phyloP scores from a whole-genome alignment of 345 rosid genomes.

The Populus ilicifolia region DNA sequence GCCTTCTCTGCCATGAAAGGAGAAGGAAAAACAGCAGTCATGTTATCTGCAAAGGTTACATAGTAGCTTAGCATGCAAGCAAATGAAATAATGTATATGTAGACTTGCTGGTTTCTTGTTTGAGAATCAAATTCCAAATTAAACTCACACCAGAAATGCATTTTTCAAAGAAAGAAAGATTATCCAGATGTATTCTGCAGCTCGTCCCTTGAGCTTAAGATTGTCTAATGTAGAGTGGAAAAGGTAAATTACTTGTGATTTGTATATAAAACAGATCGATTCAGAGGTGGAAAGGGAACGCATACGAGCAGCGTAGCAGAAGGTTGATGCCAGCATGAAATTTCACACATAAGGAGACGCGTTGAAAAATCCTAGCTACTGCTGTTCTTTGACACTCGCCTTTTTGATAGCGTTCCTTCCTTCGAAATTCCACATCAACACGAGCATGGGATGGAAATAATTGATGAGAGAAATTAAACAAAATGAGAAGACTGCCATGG shows the following conservation, averaged over 20 bases:
- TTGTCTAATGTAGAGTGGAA: too few relatives aligned
- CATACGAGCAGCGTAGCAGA: too few relatives aligned
- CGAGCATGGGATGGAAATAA: constrained; percentile 1
- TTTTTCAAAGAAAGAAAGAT: background rate
- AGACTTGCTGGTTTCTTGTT: background rate
- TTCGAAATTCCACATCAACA: background rate
- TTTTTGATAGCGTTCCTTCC: background rate
- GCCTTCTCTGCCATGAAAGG: too few relatives aligned
- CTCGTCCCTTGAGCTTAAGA: background rate
- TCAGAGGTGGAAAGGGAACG: background rate
- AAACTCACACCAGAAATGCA: background rate
- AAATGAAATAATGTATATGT: background rate
- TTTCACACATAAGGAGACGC: background rate
- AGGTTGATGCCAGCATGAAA: too few relatives aligned
- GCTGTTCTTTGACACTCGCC: too few relatives aligned
- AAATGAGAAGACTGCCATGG: constrained; percentile 28
- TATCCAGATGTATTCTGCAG: background rate
- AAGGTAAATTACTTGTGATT: too few relatives aligned
- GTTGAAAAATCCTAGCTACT: background rate
- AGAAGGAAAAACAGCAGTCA: background rate
- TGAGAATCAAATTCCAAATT: background rate
- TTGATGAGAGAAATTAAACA: background rate
- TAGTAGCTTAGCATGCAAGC: background rate
- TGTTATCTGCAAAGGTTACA: background rate
- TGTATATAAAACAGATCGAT: background rate